Base-by-base conservation (phyloP, 2,329 filamentous ascomycete genomes). In the Ciborinia camelliae region DNA sequence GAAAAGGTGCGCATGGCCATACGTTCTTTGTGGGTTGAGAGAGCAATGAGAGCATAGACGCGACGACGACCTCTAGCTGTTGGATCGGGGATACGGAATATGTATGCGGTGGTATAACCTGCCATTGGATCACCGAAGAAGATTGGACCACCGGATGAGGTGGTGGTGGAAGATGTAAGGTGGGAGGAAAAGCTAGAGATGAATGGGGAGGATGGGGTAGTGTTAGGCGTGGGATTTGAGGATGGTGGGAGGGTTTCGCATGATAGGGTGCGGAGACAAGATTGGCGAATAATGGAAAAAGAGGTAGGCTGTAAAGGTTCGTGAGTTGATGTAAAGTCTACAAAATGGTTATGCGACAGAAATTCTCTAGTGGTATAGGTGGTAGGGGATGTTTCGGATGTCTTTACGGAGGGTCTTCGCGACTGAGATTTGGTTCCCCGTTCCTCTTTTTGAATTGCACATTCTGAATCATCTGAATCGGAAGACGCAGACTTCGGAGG, bases 51-150 rank as follows among this genome's bases (percentile, higher is more conserved):
- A 14, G 87, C 87, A 71, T 90, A 90, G 15, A 89, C 84, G n/a
- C 87, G 82, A 75, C 87, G 86, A 69, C 88, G 84, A 5, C 87
- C 87, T 15, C 87, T 84, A 18, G 87, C 87, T 68, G 88, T 86
- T 43, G 88, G 79, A 72, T 90, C 87, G 8, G 86, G 84, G 50
- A 90, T 87, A 32, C 87, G 86, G 72, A 90, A 90, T 68, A 89
- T 87, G 75, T 88, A 89, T 18, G 86, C 87, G 0, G 86, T 90
- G 0, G 87, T 90, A 75, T 88, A 89, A 37, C 87, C 87, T 1
- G 86, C 83, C 0, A 83, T 74, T 1, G 85, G 81, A 71, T 90
- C 87, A 37, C 87, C 87, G 66, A 90, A 89, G 74, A 90, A 88
- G 62, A 90, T 87, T 37, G 87, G 86, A 0, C 86, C 86, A 3